Evolutionary conservation across 83 land plant species (phyloP), one percentile per base, ranked within the genome.

Genomic region (Diphasiastrum complanatum): DNA sequence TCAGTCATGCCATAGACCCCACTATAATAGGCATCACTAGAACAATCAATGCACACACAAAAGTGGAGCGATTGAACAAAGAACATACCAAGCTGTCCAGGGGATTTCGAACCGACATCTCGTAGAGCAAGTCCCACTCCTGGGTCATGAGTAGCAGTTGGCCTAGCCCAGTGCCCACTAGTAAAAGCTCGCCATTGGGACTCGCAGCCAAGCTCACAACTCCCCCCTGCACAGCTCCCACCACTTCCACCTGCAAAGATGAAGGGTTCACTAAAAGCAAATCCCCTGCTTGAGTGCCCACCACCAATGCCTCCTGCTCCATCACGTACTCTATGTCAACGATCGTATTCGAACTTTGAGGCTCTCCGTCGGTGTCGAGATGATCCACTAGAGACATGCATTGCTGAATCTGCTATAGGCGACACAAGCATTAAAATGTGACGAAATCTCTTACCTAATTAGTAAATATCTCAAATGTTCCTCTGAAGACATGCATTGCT

Each of bases 111-210:
- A 81, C 65, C 6, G 79, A 45, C 31, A 68, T 72, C 70, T 95
- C 99, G 67, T 90, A 82, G 19, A 84, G 59, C 14, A 86, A 69
- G 51, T 95, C 99, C 99, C 97, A 95, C 62, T 95, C 97, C 43
- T 76, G 81, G 37, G 86, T 86, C 96, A 95, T 86, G 29, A 90
- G 72, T 20, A 95, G 61, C 10, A 90, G 66, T 60, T 84, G 83
- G 40, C 85, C 90, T 29, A 82, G 61, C 32, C 85, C 97, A 68
- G 93, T 67, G 1, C 73, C 77, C 0, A 95, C 61, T 33, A 79
- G 81, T 59, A 95, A 80, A 61, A 95, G 77, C 73, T 83, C 90
- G 51, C 99, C 99, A 80, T 95, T 97, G 5, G 99, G 99, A 55
- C 99, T 95, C 18, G 87, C 78, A 33, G 84, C 71, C 50, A 95